A percentile compares a stretch with the other conserved stretches of the same genome.
Evolutionary conservation across 2,329 filamentous ascomycete genomes (phyloP).

Genomic region (Diplodia mutila): DNA sequence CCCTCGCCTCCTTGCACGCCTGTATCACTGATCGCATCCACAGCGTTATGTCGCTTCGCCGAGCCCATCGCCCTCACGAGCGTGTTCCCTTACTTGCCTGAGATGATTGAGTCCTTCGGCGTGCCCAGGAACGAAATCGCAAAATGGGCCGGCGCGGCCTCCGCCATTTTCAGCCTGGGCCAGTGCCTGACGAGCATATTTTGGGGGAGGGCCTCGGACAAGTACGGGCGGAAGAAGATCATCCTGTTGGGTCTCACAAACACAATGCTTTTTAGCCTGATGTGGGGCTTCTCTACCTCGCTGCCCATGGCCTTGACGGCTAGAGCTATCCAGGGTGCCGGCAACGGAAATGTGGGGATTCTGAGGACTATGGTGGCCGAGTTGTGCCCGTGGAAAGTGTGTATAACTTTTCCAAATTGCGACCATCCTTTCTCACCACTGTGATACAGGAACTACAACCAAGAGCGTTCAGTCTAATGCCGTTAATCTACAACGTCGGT

Average conservation of each 20-base stretch:
- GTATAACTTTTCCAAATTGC: not conserved
- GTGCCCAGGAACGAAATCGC: slow-evolving; percentile 46
- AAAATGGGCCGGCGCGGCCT: slow-evolving; percentile 84
- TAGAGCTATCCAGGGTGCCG: slow-evolving; percentile 76
- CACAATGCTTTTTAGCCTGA: slow-evolving; percentile 79
- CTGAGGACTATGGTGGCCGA: slow-evolving; percentile 91
- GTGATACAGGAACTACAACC: slow-evolving; percentile 70
- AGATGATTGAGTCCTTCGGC: slow-evolving; percentile 47
- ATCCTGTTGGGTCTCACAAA: slow-evolving; percentile 73
- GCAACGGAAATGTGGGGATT: slow-evolving; percentile 85
- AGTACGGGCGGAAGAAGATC: slow-evolving; percentile 82
- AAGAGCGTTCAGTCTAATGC: slow-evolving; percentile 90
- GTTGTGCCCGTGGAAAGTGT: slow-evolving; percentile 75
- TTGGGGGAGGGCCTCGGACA: slow-evolving; percentile 84
- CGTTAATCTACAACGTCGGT: slow-evolving; percentile 84
- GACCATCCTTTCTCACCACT: not conserved
- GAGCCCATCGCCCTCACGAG: slow-evolving; percentile 92
- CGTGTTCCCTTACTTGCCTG: slow-evolving; percentile 90
- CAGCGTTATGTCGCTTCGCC: slow-evolving; percentile 88
- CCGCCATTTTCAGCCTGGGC: slow-evolving; percentile 74
- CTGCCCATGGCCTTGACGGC: slow-evolving; percentile 78
- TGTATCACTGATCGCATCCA: not conserved
- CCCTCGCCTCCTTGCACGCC: not conserved
- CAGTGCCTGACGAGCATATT: slow-evolving; percentile 82
- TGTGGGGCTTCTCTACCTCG: slow-evolving; percentile 83